phyloP scores from a whole-genome alignment of 208 protist genomes.

The Trypanosoma cruzi region DNA sequence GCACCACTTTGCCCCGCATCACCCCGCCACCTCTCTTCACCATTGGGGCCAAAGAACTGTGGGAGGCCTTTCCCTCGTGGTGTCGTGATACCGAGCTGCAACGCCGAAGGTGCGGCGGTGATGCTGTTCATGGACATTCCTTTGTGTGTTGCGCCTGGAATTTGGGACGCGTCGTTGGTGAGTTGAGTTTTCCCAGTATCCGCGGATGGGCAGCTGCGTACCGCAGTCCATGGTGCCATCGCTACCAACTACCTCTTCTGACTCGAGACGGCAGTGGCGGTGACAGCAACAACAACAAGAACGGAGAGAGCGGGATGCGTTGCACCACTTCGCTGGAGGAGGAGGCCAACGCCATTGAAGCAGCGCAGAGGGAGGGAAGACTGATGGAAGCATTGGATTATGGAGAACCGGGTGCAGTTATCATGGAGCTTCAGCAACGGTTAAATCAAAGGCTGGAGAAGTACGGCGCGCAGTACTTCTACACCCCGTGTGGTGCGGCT shows the following conservation, averaged over 20 bases:
- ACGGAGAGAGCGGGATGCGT: neutral
- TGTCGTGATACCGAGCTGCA: neutral
- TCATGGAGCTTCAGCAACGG: constrained; percentile 5
- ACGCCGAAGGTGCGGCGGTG: neutral
- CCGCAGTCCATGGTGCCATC: constrained; percentile 10
- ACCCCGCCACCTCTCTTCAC: constrained; percentile 6
- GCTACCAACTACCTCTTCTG: constrained; percentile 7
- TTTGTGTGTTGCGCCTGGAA: constrained; percentile 30
- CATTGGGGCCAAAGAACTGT: constrained; percentile 11
- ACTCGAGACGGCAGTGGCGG: neutral
- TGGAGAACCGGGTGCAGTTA: neutral
- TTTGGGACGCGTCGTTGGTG: neutral
- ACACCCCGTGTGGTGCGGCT: neutral
- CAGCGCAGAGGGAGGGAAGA: neutral
- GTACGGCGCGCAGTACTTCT: constrained; percentile 6
- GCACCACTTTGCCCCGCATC: neutral
- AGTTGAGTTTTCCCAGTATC: neutral
- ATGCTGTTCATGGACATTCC: neutral
- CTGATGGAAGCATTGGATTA: constrained; percentile 2
- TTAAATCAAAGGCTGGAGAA: constrained; percentile 5
- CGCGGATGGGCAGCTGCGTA: neutral
- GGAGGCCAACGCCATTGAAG: neutral
- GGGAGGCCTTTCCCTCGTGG: constrained; percentile 8
- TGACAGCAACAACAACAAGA: neutral
- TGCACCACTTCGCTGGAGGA: neutral